These are phyloP conservation scores for Pisolithus microcarpus DNA, from an alignment of 768 basidiomycete species.

Conservation along the genomic window DNA sequence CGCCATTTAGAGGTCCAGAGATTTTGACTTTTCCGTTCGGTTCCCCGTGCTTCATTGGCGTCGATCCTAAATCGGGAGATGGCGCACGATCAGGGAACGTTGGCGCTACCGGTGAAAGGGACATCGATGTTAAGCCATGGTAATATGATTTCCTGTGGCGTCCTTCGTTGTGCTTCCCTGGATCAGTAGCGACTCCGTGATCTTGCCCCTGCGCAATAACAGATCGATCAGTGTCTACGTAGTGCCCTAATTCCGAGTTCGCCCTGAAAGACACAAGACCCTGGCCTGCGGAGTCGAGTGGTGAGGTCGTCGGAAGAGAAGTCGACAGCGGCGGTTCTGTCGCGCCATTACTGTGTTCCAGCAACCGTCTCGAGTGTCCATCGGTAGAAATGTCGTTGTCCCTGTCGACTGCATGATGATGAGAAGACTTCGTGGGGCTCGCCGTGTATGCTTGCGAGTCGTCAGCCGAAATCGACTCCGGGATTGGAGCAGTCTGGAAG, in stretches of 20 bases:
- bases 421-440: constrained; percentile 51
- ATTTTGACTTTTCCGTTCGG: constrained; percentile 70
- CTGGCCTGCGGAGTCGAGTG: constrained; percentile 31
- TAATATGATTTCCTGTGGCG: constrained; percentile 60
- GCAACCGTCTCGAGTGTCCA: constrained; percentile 30
- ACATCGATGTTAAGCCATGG: constrained; percentile 45
- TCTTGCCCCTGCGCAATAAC: constrained; percentile 28
- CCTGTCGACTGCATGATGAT: constrained; percentile 33
- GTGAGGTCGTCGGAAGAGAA: constrained; percentile 45
- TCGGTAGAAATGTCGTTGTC: constrained; percentile 17
- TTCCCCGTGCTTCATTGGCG: constrained; percentile 47
- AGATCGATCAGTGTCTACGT: constrained; percentile 52
- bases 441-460: constrained; percentile 28
- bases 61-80: constrained; percentile 44
- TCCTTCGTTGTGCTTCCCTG: constrained; percentile 41
- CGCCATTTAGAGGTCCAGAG: constrained; percentile 79
- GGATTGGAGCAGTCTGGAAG: constrained; percentile 39
- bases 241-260: constrained; percentile 79
- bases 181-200: constrained; percentile 44
- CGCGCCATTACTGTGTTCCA: constrained; percentile 40
- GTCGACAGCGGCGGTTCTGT: constrained; percentile 58
- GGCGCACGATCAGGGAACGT: constrained; percentile 32
- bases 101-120: constrained; percentile 37
- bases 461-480: constrained; percentile 17
- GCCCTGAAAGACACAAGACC: constrained; percentile 40